phyloP scores from a whole-genome alignment of 805 yeast species.

The Yamadazyma scolyti region DNA sequence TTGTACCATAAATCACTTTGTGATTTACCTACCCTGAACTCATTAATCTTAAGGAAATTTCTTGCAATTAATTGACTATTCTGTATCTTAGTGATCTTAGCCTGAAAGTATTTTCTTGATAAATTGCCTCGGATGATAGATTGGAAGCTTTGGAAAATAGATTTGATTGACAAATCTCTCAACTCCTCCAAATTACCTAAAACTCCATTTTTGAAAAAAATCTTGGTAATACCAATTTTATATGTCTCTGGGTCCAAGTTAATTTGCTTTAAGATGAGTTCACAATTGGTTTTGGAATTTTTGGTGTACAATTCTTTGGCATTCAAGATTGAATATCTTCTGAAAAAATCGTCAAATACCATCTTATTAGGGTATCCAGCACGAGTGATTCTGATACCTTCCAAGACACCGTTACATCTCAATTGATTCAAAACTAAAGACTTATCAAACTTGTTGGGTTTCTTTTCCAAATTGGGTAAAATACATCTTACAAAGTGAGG shows the following conservation, averaged over 20 bases:
- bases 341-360: slow-evolving; percentile 73
- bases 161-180: slow-evolving; percentile 62
- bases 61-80: slow-evolving; percentile 68
- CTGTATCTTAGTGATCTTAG: slow-evolving; percentile 54
- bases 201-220: slow-evolving; percentile 75
- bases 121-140: slow-evolving; percentile 61
- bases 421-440: slow-evolving; percentile 79
- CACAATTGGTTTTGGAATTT: slow-evolving; percentile 64
- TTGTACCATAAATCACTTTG: slow-evolving; percentile 73
- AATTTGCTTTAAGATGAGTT: slow-evolving; percentile 59
- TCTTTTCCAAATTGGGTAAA: slow-evolving; percentile 77
- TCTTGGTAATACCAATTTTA: slow-evolving; percentile 67
- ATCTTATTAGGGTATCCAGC: slow-evolving; percentile 96
- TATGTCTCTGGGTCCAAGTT: slow-evolving; percentile 56
- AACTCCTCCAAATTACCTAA: slow-evolving; percentile 73
- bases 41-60: slow-evolving; percentile 53
- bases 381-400: slow-evolving; percentile 95
- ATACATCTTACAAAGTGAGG: slow-evolving; percentile 98
- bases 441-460: slow-evolving; percentile 69
- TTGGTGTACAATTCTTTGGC: slow-evolving; percentile 42
- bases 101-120: slow-evolving; percentile 46
- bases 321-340: slow-evolving; percentile 69
- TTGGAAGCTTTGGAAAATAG: slow-evolving; percentile 58
- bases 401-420: slow-evolving; percentile 95
- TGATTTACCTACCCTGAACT: slow-evolving; percentile 22